Base-by-base conservation (phyloP, 371 early-diverging fungal species). In the Mortierella sp. region DNA sequence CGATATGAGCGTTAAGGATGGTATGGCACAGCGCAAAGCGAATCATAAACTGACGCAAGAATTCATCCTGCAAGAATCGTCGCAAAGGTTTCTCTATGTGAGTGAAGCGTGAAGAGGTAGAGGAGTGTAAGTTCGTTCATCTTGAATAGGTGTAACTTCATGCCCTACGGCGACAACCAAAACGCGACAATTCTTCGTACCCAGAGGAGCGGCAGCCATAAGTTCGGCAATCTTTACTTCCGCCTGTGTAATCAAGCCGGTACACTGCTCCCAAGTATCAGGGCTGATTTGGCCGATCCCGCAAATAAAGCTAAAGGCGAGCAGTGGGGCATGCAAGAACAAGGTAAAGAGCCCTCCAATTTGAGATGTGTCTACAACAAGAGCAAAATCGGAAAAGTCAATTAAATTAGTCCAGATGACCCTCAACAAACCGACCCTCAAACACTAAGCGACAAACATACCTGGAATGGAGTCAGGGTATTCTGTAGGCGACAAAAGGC, bases 271-370 rank as follows among this genome's bases (percentile, higher is more conserved):
- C 92, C 96, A 96, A 54, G 89, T 92, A 3, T 86, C 87, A 7
- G 91, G 90, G 31, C 90, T 91, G 70, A 95, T 83, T 55, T 91
- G 89, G 9, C 89, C 90, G 60, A 96, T 91, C 63, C 93, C 94
- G 11, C 95, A 93, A 0, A 97, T 89, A 48, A 92, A 91, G 65
- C 94, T 92, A 73, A 96, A 95, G 0, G 94, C 97, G 14, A 95
- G 90, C 8, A 95, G 73, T 4, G 96, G 95, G 11, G 96, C 93
- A 84, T 97, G 97, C 72, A 99, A 90, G 87, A 98, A 99, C 70
- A 97, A 80, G 1, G 98, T 98, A 79, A 98, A 98, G 11, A 98
- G 89, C 80, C 94, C 95, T 65, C 98, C 98, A 3, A 95, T 92
- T 78, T 94, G 95, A n/a, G 95, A 91, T 21, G 94, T 93, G 68